These are phyloP conservation scores for Colletotrichum melonis DNA, from an alignment of 2,329 filamentous ascomycete genomes.

Conservation along the genomic window DNA sequence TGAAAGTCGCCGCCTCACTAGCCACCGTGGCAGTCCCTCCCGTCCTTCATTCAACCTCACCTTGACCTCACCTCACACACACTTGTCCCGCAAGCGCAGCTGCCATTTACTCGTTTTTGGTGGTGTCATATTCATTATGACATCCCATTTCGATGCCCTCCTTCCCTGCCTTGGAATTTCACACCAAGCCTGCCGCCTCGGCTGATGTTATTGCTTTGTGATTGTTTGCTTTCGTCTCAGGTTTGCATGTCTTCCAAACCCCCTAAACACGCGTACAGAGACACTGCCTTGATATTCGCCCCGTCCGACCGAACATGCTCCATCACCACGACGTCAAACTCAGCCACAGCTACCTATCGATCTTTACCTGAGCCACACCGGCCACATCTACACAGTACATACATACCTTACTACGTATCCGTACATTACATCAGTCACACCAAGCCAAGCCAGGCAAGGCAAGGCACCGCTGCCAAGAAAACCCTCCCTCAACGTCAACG, in stretches of 20 bases:
- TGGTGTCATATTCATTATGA: background rate
- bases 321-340: background rate
- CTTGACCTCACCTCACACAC: background rate
- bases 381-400: background rate
- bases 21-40: background rate
- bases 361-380: background rate
- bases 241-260: background rate
- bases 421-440: background rate
- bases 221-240: background rate
- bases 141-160: background rate
- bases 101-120: background rate
- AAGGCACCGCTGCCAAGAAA: constrained; percentile 16
- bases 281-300: background rate
- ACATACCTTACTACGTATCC: background rate
- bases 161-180: background rate
- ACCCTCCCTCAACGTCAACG: constrained; percentile 18
- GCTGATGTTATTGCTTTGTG: background rate
- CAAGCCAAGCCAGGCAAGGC: background rate
- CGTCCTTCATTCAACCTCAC: background rate
- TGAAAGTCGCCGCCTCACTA: background rate
- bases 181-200: background rate
- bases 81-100: background rate
- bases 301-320: background rate
- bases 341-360: background rate
- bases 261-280: background rate